phyloP scores from a whole-genome alignment of 1,284 basidiomycete species.

The Ustilago trichophora region DNA sequence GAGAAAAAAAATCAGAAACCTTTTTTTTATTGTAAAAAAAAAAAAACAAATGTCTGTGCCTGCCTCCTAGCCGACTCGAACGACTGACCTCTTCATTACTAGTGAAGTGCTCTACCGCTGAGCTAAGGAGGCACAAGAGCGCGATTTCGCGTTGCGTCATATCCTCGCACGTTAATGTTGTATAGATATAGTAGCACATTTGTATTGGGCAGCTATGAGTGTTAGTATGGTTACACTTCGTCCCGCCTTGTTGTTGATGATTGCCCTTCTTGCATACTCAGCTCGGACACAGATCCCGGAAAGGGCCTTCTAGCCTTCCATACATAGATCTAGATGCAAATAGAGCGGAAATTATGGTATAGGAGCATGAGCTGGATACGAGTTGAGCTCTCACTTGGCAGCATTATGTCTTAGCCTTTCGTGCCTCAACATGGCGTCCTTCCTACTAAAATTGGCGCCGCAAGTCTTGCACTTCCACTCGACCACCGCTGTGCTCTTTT shows the following conservation, averaged over 20 bases:
- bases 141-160: neutral
- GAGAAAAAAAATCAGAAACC: too few relatives aligned
- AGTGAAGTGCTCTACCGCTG: slow-evolving; percentile 35
- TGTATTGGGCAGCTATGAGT: too few relatives aligned
- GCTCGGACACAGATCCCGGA: too few relatives aligned
- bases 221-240: too few relatives aligned
- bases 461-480: slow-evolving; percentile 65
- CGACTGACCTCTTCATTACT: slow-evolving; percentile 51
- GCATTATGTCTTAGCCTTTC: slow-evolving; percentile 52
- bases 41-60: slow-evolving; percentile 1
- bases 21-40: too few relatives aligned
- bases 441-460: slow-evolving; percentile 51
- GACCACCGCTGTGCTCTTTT: slow-evolving; percentile 58
- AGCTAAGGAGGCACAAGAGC: slow-evolving; percentile 1
- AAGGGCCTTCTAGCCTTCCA: too few relatives aligned
- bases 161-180: neutral
- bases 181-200: too few relatives aligned
- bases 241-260: too few relatives aligned
- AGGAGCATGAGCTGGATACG: too few relatives aligned
- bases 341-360: too few relatives aligned
- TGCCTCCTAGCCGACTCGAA: slow-evolving; percentile 54
- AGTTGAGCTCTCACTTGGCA: slow-evolving; percentile 30
- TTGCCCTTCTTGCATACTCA: too few relatives aligned
- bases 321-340: too few relatives aligned
- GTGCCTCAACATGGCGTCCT: slow-evolving; percentile 63